These are phyloP conservation scores for Tephrocybe sp. DNA, from an alignment of 768 basidiomycete genomes.

Conservation along the genomic window DNA sequence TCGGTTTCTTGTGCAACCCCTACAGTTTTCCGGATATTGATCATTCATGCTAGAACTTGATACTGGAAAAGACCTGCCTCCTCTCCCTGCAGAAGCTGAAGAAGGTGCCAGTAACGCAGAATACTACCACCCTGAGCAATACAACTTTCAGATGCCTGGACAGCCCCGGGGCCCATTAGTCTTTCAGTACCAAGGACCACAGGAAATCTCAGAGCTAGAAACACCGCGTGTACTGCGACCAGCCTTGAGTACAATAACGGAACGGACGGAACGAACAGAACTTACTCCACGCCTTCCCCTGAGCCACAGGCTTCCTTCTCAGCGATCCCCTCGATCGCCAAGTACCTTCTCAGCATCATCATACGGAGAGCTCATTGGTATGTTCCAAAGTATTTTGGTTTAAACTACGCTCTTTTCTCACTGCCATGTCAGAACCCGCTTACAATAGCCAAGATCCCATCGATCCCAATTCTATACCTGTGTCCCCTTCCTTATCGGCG, in stretches of 20 bases:
- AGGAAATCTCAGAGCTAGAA: constrained; percentile 29
- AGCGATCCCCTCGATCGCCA: constrained; percentile 37
- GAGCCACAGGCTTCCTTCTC: constrained; percentile 33
- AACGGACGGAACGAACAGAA: constrained; percentile 65
- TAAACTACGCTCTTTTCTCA: not conserved
- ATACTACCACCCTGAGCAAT: constrained; percentile 20
- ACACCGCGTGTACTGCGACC: constrained; percentile 26
- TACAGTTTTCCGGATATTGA: constrained; percentile 6
- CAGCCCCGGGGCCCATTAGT: constrained; percentile 55
- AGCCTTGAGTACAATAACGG: constrained; percentile 63
- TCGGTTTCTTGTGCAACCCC: constrained; percentile 7
- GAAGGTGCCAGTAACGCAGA: constrained; percentile 16
- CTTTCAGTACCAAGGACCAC: constrained; percentile 40
- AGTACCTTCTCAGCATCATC: constrained; percentile 45
- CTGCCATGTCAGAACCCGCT: not conserved
- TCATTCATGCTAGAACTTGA: constrained; percentile 10
- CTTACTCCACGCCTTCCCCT: constrained; percentile 47
- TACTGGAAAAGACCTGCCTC: constrained; percentile 17
- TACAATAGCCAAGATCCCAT: constrained; percentile 18
- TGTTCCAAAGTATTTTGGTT: constrained; percentile 13
- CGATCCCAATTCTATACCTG: constrained; percentile 58
- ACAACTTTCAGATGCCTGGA: constrained; percentile 16
- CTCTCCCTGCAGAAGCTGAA: constrained; percentile 17
- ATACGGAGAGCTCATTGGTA: constrained; percentile 64
- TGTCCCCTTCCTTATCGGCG: constrained; percentile 69